phyloP scores from a whole-genome alignment of 805 yeast genomes.

The Barnettozyma botsteinii region DNA sequence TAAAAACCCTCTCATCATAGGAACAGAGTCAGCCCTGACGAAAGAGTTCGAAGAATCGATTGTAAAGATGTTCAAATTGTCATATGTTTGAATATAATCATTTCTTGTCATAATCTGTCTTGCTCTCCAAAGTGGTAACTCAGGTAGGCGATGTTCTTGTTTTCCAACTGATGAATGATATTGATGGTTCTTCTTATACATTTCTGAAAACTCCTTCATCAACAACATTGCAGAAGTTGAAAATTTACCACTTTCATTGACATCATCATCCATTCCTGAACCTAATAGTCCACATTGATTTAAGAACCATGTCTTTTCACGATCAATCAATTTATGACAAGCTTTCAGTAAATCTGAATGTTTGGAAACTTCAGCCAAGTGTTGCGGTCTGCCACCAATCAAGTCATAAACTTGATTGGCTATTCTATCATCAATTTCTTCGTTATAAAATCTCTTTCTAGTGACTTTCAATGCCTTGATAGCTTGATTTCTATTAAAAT shows the following conservation, averaged over 20 bases:
- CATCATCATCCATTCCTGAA: conserved; percentile 80
- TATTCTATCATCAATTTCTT: conserved; percentile 31
- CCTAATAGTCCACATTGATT: conserved; percentile 80
- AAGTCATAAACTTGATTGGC: conserved; percentile 58
- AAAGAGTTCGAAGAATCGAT: conserved; percentile 59
- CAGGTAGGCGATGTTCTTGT: conserved; percentile 46
- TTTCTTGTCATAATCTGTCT: conserved; percentile 81
- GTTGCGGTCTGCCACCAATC: conserved; percentile 84
- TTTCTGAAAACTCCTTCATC: conserved; percentile 64
- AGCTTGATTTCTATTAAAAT: conserved; percentile 52
- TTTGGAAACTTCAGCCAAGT: conserved; percentile 62
- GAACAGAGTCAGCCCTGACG: conserved; percentile 77
- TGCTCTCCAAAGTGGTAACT: conserved; percentile 77
- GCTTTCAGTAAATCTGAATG: conserved; percentile 52
- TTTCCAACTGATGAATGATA: conserved; percentile 1
- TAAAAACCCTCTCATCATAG: conserved; percentile 86
- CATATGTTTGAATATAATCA: conserved; percentile 71
- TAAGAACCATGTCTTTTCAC: conserved; percentile 80
- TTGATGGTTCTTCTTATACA: conserved; percentile 41
- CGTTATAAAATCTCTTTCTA: conserved; percentile 39
- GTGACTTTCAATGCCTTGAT: conserved; percentile 47
- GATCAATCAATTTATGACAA: conserved; percentile 64
- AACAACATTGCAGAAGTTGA: conserved; percentile 67
- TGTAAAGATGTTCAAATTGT: conserved; percentile 72
- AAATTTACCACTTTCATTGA: conserved; percentile 77